Evolutionary conservation across 495 filamentous ascomycete species (phyloP), one percentile per base, ranked within the genome.

Genomic region (Copromyces sp.): DNA sequence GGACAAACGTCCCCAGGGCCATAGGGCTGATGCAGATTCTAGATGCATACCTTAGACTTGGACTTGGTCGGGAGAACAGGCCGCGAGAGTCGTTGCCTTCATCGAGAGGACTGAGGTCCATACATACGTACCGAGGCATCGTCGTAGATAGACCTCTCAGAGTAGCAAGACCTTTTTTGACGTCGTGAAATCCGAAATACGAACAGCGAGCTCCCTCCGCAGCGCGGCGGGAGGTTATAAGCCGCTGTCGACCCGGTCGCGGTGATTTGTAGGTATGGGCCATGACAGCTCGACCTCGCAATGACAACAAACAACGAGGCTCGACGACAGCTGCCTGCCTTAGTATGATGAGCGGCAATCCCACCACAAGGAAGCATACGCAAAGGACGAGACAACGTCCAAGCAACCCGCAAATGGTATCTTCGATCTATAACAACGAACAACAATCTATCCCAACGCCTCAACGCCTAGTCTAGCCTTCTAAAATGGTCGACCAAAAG

Each of bases 331-430:
- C 4, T 40, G 8, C 0, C 39, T 12, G 24, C 1, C 24, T 12
- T 9, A 12, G 3, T 9, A 24, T 40, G 9, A 42, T n/a, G 1
- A 37, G 35, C 3, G 11, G 14, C 4, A 39, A 70, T 24, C 39
- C 42, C n/a, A 68, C 68, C 32, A 38, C 11, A n/a, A 20, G 11
- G 11, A 16, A 38, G 14, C 11, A 38, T 11, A 32, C 47, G 2
- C 24, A 59, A 29, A 29, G 11, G 47, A 59, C 11, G 20, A 24
- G 24, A 24, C 24, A 24, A 24, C 24, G 24, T 59, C 47, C 29
- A 39, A 24, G 53, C n/a, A 24, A 24, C 53, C 53, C 65, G 7
- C 3, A 37, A 59, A 32, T 74, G 73, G 69, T 69, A 73, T 76
- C 71, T 32, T 41, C 44, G 24, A 44, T 42, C 45, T 73, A 69